Percentiles rank a stretch among this genome's conserved stretches.
Evolutionary conservation across 148 eudicot species (phyloP).

Genomic region (Silene uniflora): DNA sequence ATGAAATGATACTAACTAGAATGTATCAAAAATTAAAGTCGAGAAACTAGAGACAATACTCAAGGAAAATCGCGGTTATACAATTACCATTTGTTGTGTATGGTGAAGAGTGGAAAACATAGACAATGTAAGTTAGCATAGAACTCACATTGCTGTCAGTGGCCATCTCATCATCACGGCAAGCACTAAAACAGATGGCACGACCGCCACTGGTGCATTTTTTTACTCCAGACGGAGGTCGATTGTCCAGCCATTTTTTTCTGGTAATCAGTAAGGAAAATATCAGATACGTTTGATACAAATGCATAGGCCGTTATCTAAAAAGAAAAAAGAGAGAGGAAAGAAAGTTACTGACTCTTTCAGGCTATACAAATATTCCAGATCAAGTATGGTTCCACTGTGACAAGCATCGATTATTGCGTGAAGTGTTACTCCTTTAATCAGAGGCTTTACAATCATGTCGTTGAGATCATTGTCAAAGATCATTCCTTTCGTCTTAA

Average conservation of each 20-base stretch:
- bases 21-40: no score
- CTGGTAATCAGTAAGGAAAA: conserved; percentile 25
- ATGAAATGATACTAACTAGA: no score
- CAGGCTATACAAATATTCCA: conserved; percentile 36
- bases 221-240: conserved; percentile 48
- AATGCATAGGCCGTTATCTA: not conserved
- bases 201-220: conserved; percentile 68
- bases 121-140: not conserved
- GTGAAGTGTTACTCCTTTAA: conserved; percentile 63
- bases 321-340: not conserved
- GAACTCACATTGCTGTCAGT: conserved; percentile 64
- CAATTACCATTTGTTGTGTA: no score
- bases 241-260: conserved; percentile 44
- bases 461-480: conserved; percentile 62
- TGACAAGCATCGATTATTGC: conserved; percentile 76
- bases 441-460: conserved; percentile 60
- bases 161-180: conserved; percentile 70
- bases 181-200: conserved; percentile 73
- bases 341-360: conserved; percentile 31
- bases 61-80: no score
- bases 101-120: not conserved
- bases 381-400: conserved; percentile 78
- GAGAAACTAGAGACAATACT: no score
- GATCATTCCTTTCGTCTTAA: conserved; percentile 52
- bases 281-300: not conserved